Percentiles rank a stretch among this genome's conserved stretches.
Conservation (phyloP, 106 monocot genomes). For the Agapanthus africanus region DNA sequence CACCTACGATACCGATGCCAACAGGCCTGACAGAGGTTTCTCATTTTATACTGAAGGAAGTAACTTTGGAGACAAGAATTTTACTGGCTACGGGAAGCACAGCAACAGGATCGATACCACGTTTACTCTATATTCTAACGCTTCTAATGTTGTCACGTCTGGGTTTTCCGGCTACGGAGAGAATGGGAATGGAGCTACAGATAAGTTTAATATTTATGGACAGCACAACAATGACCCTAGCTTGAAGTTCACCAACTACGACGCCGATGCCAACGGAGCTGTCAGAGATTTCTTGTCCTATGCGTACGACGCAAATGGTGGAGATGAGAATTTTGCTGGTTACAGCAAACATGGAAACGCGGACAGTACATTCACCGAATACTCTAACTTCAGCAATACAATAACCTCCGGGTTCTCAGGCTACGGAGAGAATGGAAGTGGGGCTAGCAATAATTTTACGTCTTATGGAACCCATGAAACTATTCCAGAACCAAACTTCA, state of each 20-base stretch:
- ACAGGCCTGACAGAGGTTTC: too few species aligned
- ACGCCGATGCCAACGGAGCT: slow-evolving; percentile 36
- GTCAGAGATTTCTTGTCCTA: slow-evolving; percentile 38
- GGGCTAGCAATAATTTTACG: slow-evolving; percentile 25
- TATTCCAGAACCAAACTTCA: slow-evolving; percentile 54
- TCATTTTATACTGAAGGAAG: too few species aligned
- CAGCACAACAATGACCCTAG: slow-evolving; percentile 37
- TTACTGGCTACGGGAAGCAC: too few species aligned
- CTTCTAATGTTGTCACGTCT: slow-evolving; percentile 46
- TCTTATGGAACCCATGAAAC: slow-evolving; percentile 56
- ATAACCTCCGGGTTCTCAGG: slow-evolving; percentile 45
- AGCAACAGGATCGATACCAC: too few species aligned
- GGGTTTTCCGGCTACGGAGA: slow-evolving; percentile 78
- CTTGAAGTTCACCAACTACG: slow-evolving; percentile 79
- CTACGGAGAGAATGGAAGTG: slow-evolving; percentile 50
- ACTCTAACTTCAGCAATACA: slow-evolving; percentile 56
- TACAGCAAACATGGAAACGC: slow-evolving; percentile 59
- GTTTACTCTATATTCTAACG: slow-evolving; percentile 58
- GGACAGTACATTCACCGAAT: slow-evolving; percentile 34
- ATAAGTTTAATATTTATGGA: slow-evolving; percentile 44
- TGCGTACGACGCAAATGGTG: slow-evolving; percentile 62
- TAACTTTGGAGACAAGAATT: too few species aligned
- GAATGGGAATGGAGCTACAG: slow-evolving; percentile 41
- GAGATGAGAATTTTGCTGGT: slow-evolving; percentile 61
- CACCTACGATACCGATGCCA: too few species aligned